Conservation (phyloP, 2,329 filamentous ascomycete genomes). For the Fusarium buharicum region DNA sequence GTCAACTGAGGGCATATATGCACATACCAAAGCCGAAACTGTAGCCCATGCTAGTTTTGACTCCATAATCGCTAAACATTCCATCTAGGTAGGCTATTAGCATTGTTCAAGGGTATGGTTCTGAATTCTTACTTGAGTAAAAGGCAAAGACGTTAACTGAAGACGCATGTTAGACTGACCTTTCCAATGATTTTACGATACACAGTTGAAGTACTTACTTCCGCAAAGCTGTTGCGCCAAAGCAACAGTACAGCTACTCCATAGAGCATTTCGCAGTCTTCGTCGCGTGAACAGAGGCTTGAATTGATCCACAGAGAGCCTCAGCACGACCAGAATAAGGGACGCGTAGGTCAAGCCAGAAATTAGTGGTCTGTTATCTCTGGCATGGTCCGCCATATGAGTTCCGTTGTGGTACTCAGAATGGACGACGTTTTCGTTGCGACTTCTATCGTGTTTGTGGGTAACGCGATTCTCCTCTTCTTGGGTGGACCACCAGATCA, state of each 20-base stretch:
- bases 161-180: accelerated
- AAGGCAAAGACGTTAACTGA: constrained; percentile 53
- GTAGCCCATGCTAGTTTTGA: constrained; percentile 34
- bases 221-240: constrained; percentile 48
- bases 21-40: constrained; percentile 47
- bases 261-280: constrained; percentile 35
- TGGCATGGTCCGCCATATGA: too few species aligned
- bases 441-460: neutral
- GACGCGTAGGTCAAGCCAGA: constrained; percentile 31
- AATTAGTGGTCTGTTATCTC: neutral
- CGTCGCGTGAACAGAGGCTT: constrained; percentile 21
- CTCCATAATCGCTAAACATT: constrained; percentile 32
- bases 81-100: constrained; percentile 18
- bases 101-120: accelerated
- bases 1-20: neutral
- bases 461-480: neutral
- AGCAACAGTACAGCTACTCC: constrained; percentile 44
- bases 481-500: constrained; percentile 44
- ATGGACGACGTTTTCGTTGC: neutral
- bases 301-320: constrained; percentile 34
- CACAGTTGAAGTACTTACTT: neutral
- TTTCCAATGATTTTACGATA: constrained; percentile 33
- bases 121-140: constrained; percentile 51
- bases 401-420: neutral
- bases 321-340: constrained; percentile 10